A percentile compares a stretch with the other conserved stretches of the same genome.
phyloP scores from a whole-genome alignment of 306 rosid genomes.

The Rosa lucieae region DNA sequence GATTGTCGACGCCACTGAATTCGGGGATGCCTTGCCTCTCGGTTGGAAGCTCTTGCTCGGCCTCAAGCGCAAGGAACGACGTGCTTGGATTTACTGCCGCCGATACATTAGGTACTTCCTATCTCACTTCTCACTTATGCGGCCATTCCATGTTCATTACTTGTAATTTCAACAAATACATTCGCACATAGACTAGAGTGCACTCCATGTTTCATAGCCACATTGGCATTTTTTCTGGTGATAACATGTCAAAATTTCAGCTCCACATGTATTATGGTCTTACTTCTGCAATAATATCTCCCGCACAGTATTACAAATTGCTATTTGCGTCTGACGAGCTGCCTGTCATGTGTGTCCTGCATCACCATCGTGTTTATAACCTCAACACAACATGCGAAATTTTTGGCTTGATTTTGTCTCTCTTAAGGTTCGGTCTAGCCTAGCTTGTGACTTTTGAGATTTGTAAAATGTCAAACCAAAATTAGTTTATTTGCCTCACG shows the following conservation, averaged over 20 bases:
- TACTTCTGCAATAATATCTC: too few relatives aligned
- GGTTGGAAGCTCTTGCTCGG: constrained; percentile 85
- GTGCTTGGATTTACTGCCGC: constrained; percentile 85
- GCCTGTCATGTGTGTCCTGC: neutral
- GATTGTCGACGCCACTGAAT: constrained; percentile 66
- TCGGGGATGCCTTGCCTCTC: constrained; percentile 61
- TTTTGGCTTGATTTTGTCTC: neutral
- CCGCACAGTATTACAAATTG: too few relatives aligned
- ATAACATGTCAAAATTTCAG: too few relatives aligned
- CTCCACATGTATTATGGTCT: too few relatives aligned
- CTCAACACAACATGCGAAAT: neutral
- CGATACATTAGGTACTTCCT: constrained; percentile 64
- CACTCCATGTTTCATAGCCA: too few relatives aligned
- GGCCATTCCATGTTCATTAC: too few relatives aligned
- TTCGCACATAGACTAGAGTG: too few relatives aligned
- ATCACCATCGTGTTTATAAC: neutral
- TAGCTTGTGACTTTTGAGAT: neutral
- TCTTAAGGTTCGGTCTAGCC: constrained; percentile 15
- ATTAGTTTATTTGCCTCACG: constrained; percentile 42
- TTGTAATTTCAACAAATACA: too few relatives aligned
- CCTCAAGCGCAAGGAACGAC: constrained; percentile 77
- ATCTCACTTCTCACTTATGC: neutral
- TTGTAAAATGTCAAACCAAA: constrained; percentile 17
- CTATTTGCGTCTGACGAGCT: neutral
- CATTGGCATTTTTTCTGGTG: too few relatives aligned